Conservation (phyloP, 306 rosid species). For the Acacia melanoxylon region DNA sequence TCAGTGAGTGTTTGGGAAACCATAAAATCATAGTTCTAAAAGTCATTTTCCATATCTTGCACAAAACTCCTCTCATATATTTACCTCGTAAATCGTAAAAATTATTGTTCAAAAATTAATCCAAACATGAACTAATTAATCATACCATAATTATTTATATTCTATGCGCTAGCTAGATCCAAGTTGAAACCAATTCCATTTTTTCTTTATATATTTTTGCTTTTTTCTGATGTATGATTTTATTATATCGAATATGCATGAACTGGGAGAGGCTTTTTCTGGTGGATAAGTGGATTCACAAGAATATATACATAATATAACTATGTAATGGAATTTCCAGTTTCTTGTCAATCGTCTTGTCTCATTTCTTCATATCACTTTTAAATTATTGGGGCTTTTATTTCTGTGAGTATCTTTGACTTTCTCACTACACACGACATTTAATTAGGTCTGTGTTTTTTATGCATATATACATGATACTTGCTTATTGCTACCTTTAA, state of each 20-base stretch:
- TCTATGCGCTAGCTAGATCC: conserved; percentile 34
- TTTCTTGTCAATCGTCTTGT: conserved; percentile 24
- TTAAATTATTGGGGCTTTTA: conserved; percentile 17
- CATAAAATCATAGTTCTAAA: too few relatives aligned
- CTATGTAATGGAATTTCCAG: conserved; percentile 42
- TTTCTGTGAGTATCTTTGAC: conserved; percentile 28
- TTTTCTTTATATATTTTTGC: neutral
- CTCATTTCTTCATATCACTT: neutral
- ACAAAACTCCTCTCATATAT: too few relatives aligned
- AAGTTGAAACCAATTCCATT: conserved; percentile 46
- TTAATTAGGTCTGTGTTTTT: neutral
- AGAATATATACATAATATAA: conserved; percentile 30
- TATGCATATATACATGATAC: neutral
- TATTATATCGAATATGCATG: conserved; percentile 22
- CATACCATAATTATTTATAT: conserved; percentile 22
- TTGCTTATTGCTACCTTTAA: too few relatives aligned
- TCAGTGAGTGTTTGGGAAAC: too few relatives aligned
- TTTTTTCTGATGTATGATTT: neutral
- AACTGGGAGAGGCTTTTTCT: conserved; percentile 20
- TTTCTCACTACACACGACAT: conserved; percentile 28
- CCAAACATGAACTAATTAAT: too few relatives aligned
- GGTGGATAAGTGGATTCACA: conserved; percentile 36
- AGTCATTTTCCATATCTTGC: too few relatives aligned
- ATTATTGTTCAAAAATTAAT: too few relatives aligned
- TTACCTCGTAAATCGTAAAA: too few relatives aligned